Conservation (phyloP, 352 stramenopile species). For the Globisporangium nodosum region DNA sequence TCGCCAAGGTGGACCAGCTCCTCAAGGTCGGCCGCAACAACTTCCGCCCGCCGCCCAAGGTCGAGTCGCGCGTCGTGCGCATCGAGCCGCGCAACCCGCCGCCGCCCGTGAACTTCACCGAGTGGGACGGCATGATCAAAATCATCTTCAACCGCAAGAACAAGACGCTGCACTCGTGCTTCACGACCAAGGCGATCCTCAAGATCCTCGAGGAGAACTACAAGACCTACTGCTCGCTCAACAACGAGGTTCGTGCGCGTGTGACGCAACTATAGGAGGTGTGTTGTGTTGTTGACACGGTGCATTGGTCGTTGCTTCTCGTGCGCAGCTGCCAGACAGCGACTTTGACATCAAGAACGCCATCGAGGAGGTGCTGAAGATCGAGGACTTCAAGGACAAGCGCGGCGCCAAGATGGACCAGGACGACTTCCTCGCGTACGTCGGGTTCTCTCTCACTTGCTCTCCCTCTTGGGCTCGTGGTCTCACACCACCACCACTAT, state of each 20-base stretch:
- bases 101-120: conserved; percentile 98
- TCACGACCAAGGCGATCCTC: conserved; percentile 96
- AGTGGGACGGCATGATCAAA: conserved; percentile 99
- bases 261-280: neutral
- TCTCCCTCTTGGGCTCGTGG: neutral
- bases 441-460: neutral
- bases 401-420: conserved; percentile 96
- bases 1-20: conserved; percentile 98
- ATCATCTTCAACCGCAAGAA: conserved; percentile 99
- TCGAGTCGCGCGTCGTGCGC: conserved; percentile 94
- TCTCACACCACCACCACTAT: neutral
- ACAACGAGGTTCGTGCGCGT: conserved; percentile 57
- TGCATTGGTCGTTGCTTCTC: neutral
- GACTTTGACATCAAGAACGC: conserved; percentile 90
- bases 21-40: conserved; percentile 99
- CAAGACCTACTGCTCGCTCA: conserved; percentile 92
- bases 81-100: conserved; percentile 98
- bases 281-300: neutral
- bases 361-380: conserved; percentile 91
- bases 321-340: conserved; percentile 48
- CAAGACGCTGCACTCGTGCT: conserved; percentile 96
- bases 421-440: conserved; percentile 96
- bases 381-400: conserved; percentile 83
- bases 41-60: conserved; percentile 97
- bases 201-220: conserved; percentile 96